A percentile compares a stretch with the other conserved stretches of the same genome.
Conservation (phyloP, 129 eudicot species). For the Kitagawia praeruptora region DNA sequence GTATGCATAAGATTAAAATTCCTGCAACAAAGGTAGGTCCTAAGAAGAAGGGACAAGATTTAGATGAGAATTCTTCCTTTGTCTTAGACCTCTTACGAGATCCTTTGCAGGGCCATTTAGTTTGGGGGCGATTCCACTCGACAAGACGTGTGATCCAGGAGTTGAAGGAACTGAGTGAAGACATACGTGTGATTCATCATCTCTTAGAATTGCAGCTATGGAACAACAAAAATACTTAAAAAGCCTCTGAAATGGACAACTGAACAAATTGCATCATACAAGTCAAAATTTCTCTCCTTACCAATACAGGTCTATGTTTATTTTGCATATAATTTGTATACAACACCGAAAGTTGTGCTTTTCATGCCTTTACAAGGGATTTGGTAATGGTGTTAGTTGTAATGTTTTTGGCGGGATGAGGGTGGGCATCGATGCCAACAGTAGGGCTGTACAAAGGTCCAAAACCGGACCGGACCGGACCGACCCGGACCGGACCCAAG, state of each 20-base stretch:
- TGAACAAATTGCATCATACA: not conserved
- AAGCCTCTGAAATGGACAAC: not conserved
- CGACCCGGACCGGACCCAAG: no score
- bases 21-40: not conserved
- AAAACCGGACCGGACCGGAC: no score
- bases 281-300: not conserved
- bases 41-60: not conserved
- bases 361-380: not conserved
- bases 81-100: not conserved
- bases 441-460: no score
- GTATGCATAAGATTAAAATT: not conserved
- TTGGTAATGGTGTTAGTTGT: not conserved
- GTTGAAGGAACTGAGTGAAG: not conserved
- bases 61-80: not conserved
- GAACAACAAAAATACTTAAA: not conserved
- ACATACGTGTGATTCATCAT: not conserved
- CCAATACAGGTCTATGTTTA: not conserved
- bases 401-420: not conserved
- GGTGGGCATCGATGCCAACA: not conserved
- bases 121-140: not conserved
- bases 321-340: not conserved
- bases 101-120: not conserved
- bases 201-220: not conserved
- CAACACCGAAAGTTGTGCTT: not conserved
- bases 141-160: not conserved